These are phyloP conservation scores for Allium sativum DNA, from an alignment of 106 monocot genomes.

Conservation along the genomic window DNA sequence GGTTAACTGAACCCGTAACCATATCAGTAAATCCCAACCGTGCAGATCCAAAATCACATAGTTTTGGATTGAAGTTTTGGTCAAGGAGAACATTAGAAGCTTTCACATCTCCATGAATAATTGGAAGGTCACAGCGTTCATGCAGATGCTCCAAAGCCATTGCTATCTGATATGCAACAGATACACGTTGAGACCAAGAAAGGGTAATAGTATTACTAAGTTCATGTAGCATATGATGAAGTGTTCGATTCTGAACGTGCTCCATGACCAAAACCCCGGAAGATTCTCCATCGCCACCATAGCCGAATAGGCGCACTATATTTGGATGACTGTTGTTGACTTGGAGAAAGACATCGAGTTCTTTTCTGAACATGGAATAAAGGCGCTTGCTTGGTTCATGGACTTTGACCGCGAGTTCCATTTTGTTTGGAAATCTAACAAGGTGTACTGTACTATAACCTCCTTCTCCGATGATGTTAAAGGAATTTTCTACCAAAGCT, in stretches of 20 bases:
- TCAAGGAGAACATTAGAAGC: slow-evolving; percentile 70
- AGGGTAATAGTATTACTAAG: neutral
- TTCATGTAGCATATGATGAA: slow-evolving; percentile 54
- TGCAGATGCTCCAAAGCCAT: slow-evolving; percentile 52
- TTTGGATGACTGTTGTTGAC: neutral
- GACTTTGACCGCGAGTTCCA: slow-evolving; percentile 6
- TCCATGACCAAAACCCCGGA: slow-evolving; percentile 45
- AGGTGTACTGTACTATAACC: neutral
- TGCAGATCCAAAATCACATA: slow-evolving; percentile 79
- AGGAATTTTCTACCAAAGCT: neutral
- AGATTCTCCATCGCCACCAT: neutral
- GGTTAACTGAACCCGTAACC: slow-evolving; percentile 8
- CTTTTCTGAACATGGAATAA: neutral
- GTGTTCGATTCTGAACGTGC: slow-evolving; percentile 48
- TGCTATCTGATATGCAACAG: slow-evolving; percentile 41
- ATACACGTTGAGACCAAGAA: slow-evolving; percentile 42
- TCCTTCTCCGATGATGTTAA: neutral
- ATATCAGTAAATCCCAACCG: slow-evolving; percentile 48
- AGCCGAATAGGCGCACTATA: slow-evolving; percentile 4
- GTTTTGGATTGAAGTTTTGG: slow-evolving; percentile 19
- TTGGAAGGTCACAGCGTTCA: slow-evolving; percentile 39
- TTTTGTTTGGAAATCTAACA: neutral
- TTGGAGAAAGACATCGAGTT: slow-evolving; percentile 7
- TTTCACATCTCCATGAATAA: slow-evolving; percentile 71
- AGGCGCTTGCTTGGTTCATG: slow-evolving; percentile 7